phyloP scores from a whole-genome alignment of 2,329 filamentous ascomycete genomes.

The Epichloe amarillans region DNA sequence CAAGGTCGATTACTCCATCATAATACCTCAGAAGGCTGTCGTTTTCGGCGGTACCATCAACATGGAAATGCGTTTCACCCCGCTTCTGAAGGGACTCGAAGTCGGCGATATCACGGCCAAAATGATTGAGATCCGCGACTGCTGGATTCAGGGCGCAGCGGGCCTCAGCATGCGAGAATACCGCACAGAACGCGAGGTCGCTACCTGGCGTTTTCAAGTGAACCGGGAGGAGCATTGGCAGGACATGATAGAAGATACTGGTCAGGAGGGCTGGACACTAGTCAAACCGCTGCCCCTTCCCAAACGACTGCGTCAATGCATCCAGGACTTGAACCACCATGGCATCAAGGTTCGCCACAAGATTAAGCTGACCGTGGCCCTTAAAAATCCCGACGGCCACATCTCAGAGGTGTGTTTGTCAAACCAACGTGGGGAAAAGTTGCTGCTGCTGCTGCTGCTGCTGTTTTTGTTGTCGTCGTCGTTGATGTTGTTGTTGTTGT shows the following conservation, averaged over 20 bases:
- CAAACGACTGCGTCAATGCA: slow-evolving; percentile 65
- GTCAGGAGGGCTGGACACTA: slow-evolving; percentile 51
- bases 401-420: slow-evolving; percentile 58
- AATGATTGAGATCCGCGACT: slow-evolving; percentile 67
- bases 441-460: not conserved
- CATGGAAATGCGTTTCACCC: slow-evolving; percentile 76
- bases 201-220: slow-evolving; percentile 42
- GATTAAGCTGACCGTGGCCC: slow-evolving; percentile 76
- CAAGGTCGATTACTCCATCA: slow-evolving; percentile 92
- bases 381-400: slow-evolving; percentile 91
- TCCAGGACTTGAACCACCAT: slow-evolving; percentile 80
- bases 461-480: not conserved
- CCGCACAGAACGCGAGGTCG: slow-evolving; percentile 51
- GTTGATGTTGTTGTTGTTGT: not conserved
- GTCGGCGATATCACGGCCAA: slow-evolving; percentile 73
- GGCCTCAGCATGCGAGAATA: slow-evolving; percentile 39
- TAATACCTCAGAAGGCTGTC: slow-evolving; percentile 85
- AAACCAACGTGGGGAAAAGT: no score
- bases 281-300: slow-evolving; percentile 57
- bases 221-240: slow-evolving; percentile 51
- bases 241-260: slow-evolving; percentile 53
- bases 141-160: slow-evolving; percentile 35
- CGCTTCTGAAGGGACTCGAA: slow-evolving; percentile 74
- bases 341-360: slow-evolving; percentile 91
- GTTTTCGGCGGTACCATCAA: slow-evolving; percentile 82